Percentiles rank a stretch among this genome's conserved stretches.
Conservation (phyloP, 306 rosid species). For the Sicyos edulis region DNA sequence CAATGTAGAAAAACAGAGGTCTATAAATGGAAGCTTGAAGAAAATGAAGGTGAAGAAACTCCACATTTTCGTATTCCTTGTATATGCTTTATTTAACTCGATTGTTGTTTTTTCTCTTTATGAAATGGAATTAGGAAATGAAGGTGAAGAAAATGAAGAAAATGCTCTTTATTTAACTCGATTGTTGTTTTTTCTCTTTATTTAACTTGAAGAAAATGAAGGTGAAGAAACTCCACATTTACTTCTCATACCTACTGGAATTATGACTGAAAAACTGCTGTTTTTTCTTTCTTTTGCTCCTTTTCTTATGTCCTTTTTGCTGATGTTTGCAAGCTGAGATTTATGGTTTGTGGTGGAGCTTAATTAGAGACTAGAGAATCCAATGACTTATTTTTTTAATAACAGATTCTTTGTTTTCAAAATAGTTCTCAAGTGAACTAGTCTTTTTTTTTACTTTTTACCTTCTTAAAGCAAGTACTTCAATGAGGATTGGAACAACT, state of each 20-base stretch:
- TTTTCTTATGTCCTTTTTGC: slow-evolving; percentile 4
- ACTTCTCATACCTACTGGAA: neutral
- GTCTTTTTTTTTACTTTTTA: neutral
- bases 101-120: neutral
- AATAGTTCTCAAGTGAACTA: neutral
- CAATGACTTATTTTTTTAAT: neutral
- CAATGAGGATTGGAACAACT: neutral
- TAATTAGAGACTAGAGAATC: no score
- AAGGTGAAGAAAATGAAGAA: no score
- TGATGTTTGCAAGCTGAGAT: neutral
- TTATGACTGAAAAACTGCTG: neutral
- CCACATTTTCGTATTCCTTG: neutral
- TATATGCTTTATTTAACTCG: neutral
- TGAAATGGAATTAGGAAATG: neutral
- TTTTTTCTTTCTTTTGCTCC: neutral
- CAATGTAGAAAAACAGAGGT: slow-evolving; percentile 51
- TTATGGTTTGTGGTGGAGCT: neutral
- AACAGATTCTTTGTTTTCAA: neutral
- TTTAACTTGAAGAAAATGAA: no score
- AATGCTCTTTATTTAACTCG: no score
- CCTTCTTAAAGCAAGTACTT: neutral
- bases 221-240: no score
- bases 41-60: slow-evolving; percentile 58
- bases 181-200: no score
- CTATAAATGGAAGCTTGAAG: slow-evolving; percentile 53